Evolutionary conservation across 768 basidiomycete genomes (phyloP).

Genomic region (Lactifluus subvellereus): DNA sequence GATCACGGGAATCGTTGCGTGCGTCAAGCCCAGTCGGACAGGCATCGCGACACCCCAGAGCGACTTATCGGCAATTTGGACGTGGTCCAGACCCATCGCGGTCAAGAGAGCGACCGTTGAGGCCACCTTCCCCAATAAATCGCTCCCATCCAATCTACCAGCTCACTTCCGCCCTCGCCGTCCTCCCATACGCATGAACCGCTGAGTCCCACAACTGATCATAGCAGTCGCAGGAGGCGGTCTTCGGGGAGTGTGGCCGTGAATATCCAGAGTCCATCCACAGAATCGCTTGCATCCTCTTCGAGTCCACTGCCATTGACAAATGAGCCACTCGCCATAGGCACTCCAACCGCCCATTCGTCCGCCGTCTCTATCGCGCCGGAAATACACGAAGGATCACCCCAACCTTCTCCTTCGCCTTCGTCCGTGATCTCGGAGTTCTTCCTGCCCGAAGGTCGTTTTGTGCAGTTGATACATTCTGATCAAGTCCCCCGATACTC

Average conservation of each 20-base stretch:
- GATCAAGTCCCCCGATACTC: constrained; percentile 17
- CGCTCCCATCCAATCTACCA: not conserved
- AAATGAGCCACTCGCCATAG: not conserved
- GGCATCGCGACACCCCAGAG: not conserved
- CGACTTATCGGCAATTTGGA: constrained; percentile 5
- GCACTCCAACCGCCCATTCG: not conserved
- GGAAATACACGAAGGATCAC: not conserved
- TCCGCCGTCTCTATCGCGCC: not conserved
- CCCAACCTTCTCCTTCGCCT: too few relatives aligned
- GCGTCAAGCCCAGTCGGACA: not conserved
- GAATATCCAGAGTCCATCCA: constrained; percentile 10
- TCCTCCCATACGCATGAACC: not conserved
- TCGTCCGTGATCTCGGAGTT: not conserved
- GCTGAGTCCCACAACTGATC: not conserved
- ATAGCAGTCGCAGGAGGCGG: not conserved
- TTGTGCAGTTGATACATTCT: not conserved
- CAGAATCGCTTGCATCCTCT: not conserved
- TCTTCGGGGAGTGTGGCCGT: constrained; percentile 2
- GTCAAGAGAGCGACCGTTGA: not conserved
- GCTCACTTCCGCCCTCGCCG: not conserved
- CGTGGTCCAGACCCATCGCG: not conserved
- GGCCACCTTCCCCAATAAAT: not conserved
- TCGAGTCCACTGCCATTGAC: not conserved
- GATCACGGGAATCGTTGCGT: not conserved
- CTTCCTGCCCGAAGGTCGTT: not conserved